phyloP scores from a whole-genome alignment of 371 early-diverging fungal species.

The Apophysomyces elegans region DNA sequence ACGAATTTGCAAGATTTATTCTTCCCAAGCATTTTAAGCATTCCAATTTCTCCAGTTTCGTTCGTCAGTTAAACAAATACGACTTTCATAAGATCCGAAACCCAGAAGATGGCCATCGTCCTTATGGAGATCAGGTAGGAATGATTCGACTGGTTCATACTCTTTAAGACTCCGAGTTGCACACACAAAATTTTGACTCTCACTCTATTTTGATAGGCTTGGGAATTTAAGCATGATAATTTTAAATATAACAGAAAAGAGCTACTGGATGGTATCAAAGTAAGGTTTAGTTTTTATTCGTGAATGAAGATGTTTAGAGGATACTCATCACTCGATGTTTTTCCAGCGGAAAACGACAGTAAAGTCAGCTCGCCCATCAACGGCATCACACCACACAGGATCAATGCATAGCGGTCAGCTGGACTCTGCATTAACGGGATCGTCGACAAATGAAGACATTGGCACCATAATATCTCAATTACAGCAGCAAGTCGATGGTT shows the following conservation, averaged over 20 bases:
- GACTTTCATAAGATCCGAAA: slow-evolving; percentile 82
- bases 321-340: no score
- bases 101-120: slow-evolving; percentile 58
- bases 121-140: slow-evolving; percentile 70
- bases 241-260: slow-evolving; percentile 69
- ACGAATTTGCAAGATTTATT: slow-evolving; percentile 71
- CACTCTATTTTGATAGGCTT: slow-evolving; percentile 44
- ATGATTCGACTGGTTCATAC: neutral
- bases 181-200: neutral
- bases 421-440: slow-evolving; percentile 4
- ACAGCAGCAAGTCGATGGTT: slow-evolving; percentile 50
- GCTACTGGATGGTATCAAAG: slow-evolving; percentile 63
- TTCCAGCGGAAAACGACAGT: slow-evolving; percentile 13
- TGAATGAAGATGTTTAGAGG: no score
- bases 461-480: slow-evolving; percentile 31
- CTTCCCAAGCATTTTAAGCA: slow-evolving; percentile 92
- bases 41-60: slow-evolving; percentile 92
- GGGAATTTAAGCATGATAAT: slow-evolving; percentile 80
- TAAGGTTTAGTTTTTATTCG: slow-evolving; percentile 9
- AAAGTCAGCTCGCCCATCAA: neutral
- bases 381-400: slow-evolving; percentile 10
- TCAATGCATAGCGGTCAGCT: neutral
- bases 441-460: slow-evolving; percentile 20
- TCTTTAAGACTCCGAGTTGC: slow-evolving; percentile 1
- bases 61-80: slow-evolving; percentile 96